phyloP scores from a whole-genome alignment of 495 filamentous ascomycete genomes.

The Clohesyomyces aquaticus region DNA sequence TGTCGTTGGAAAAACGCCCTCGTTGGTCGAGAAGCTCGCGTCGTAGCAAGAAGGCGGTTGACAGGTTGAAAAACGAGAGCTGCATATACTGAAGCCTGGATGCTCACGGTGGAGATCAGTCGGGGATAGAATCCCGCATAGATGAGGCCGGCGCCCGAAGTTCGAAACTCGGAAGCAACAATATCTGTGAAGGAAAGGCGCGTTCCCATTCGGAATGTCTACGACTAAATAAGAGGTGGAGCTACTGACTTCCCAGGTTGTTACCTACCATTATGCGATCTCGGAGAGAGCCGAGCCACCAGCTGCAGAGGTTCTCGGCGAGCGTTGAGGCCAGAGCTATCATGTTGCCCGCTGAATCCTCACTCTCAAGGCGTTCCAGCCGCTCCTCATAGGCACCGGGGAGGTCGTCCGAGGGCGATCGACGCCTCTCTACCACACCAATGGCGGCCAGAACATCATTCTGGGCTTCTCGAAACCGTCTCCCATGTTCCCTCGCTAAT shows the following conservation, averaged over 20 bases:
- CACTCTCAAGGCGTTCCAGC: slow-evolving; percentile 29
- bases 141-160: slow-evolving; percentile 6
- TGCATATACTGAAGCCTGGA: slow-evolving; percentile 10
- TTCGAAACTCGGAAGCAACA: slow-evolving; percentile 20
- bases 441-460: slow-evolving; percentile 46
- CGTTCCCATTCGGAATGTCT: slow-evolving; percentile 24
- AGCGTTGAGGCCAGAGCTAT: slow-evolving; percentile 17
- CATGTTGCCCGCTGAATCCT: slow-evolving; percentile 23
- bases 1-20: slow-evolving; percentile 11
- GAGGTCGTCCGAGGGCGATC: slow-evolving; percentile 16
- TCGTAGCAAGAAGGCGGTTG: slow-evolving; percentile 17
- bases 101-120: slow-evolving; percentile 11
- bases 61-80: slow-evolving; percentile 20
- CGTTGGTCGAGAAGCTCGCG: slow-evolving; percentile 8
- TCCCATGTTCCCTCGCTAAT: slow-evolving; percentile 35
- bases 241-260: background rate
- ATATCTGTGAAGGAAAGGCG: slow-evolving; percentile 23
- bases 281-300: slow-evolving; percentile 38
- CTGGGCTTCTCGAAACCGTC: slow-evolving; percentile 41
- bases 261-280: slow-evolving; percentile 26
- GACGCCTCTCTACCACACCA: slow-evolving; percentile 43
- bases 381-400: slow-evolving; percentile 22
- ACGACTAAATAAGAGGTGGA: background rate
- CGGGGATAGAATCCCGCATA: slow-evolving; percentile 22
- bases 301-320: slow-evolving; percentile 23